A percentile compares a stretch with the other conserved stretches of the same genome.
Conservation (phyloP, 176 grass and related monocot species). For the Cenchrus fungigraminus region DNA sequence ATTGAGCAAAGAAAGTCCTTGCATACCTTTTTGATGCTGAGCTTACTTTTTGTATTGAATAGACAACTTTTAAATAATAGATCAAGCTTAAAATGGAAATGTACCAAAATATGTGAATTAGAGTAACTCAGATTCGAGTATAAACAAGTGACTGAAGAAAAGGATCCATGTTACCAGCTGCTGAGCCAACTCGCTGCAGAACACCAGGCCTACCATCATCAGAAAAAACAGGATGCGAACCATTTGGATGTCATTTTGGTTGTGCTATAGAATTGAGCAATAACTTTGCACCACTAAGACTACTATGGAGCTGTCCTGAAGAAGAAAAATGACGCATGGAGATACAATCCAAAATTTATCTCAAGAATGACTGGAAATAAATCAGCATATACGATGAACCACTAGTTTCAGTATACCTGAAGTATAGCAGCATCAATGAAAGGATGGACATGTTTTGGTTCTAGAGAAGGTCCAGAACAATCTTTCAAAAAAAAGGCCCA, state of each 20-base stretch:
- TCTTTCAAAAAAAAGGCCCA: too few species aligned
- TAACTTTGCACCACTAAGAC: constrained; percentile 67
- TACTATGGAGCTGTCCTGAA: constrained; percentile 80
- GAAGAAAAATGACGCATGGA: not conserved
- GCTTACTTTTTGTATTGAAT: too few species aligned
- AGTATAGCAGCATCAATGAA: constrained; percentile 93
- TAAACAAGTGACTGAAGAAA: constrained; percentile 23
- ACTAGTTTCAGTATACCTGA: constrained; percentile 71
- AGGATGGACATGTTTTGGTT: constrained; percentile 90
- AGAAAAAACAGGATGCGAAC: constrained; percentile 65
- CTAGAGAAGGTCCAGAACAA: constrained; percentile 88
- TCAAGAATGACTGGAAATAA: constrained; percentile 16
- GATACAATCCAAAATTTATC: constrained; percentile 46
- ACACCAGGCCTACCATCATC: constrained; percentile 79
- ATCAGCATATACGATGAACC: constrained; percentile 8
- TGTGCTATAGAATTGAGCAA: constrained; percentile 81
- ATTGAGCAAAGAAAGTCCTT: not conserved
- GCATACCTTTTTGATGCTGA: constrained; percentile 58
- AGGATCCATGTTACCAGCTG: constrained; percentile 70
- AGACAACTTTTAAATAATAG: too few species aligned
- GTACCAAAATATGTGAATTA: too few species aligned
- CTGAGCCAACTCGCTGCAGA: constrained; percentile 91
- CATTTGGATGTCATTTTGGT: constrained; percentile 58
- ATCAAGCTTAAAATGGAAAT: too few species aligned
- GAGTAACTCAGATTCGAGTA: not conserved